Base-by-base conservation (phyloP, 106 monocot genomes). In the Dendrobium officinale region DNA sequence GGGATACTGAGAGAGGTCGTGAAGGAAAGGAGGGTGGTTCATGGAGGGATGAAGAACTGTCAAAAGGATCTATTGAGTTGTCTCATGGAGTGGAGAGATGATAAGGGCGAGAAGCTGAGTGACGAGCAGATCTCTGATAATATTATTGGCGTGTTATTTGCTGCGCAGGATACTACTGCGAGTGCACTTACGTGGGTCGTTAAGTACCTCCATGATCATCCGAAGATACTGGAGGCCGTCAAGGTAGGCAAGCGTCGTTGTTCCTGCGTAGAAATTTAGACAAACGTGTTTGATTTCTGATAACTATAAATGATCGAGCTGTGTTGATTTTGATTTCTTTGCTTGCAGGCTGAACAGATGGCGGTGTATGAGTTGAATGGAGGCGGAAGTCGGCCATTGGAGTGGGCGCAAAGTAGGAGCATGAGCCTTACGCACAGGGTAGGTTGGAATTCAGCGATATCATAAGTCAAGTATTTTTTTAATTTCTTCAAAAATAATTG, bases 151-250 rank as follows among this genome's bases (percentile, higher is more conserved):
- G 85, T 93, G 2, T 81, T 96, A 2, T 96, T 93, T 48, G 96
- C 96, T 0, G 96, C 96, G 44, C 93, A 96, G 75, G 96, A 96
- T 79, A 96, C 96, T 6, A 93, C 95, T 0, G 93, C 93, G 5
- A 96, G 95, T 64, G 86, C 79, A 6, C 87, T 96, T 61, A 96
- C 95, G 1, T 96, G 96, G 96, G 86, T 96, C 55, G 27, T 96
- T 44, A 96, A 96, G 88, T 96, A 85, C 85, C 88, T 96, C 17
- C 79, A 91, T 43, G 96, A 93, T 49, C 42, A 91, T 55, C 86
- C 85, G 1, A 84, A 90, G 77, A 76, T 96, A 79, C 86, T 93
- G 64, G 83, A 91, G 79, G 85, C 88, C 26, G 88, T 96, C 3
- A 92, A 82, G 90, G 95, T 95, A 77, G 51, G 51, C 51, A 51